These are phyloP conservation scores for Rhodotorula sp. DNA, from an alignment of 1,284 basidiomycete genomes.

Conservation along the genomic window DNA sequence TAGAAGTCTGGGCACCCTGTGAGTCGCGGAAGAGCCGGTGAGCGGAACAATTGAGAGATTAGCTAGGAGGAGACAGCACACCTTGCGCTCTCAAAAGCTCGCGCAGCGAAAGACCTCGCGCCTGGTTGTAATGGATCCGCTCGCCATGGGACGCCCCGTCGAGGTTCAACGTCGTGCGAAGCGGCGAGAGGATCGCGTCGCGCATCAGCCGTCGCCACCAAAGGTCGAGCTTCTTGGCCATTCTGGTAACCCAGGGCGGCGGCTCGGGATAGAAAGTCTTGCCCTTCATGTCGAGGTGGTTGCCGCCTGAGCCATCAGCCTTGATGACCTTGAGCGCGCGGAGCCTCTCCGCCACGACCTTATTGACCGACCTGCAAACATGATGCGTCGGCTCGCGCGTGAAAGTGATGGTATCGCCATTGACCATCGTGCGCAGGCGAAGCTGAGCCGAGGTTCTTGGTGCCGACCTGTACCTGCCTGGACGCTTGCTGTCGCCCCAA, in stretches of 20 bases:
- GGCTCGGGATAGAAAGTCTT: not conserved
- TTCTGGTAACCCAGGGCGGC: not conserved
- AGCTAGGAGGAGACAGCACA: not conserved
- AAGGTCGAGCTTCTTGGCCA: not conserved
- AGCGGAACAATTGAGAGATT: not conserved
- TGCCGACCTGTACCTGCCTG: not conserved
- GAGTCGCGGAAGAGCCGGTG: not conserved
- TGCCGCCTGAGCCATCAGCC: not conserved
- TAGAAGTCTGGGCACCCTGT: not conserved
- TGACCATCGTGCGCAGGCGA: not conserved
- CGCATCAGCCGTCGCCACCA: constrained; percentile 4
- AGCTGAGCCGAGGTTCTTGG: not conserved
- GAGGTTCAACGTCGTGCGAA: constrained; percentile 4
- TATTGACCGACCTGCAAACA: not conserved
- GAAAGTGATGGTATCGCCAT: not conserved
- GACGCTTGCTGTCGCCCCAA: not conserved
- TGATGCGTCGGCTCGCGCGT: constrained; percentile 9
- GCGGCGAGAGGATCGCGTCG: not conserved
- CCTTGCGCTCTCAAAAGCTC: constrained; percentile 7
- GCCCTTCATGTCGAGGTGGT: constrained; percentile 4
- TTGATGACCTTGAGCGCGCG: not conserved
- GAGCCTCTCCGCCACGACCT: not conserved
- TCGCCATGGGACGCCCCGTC: constrained; percentile 16
- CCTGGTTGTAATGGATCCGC: constrained; percentile 7
- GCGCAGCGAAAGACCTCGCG: not conserved